These are phyloP conservation scores for Sanghuangporus weigelae DNA, from an alignment of 1,284 basidiomycete species.

Conservation along the genomic window DNA sequence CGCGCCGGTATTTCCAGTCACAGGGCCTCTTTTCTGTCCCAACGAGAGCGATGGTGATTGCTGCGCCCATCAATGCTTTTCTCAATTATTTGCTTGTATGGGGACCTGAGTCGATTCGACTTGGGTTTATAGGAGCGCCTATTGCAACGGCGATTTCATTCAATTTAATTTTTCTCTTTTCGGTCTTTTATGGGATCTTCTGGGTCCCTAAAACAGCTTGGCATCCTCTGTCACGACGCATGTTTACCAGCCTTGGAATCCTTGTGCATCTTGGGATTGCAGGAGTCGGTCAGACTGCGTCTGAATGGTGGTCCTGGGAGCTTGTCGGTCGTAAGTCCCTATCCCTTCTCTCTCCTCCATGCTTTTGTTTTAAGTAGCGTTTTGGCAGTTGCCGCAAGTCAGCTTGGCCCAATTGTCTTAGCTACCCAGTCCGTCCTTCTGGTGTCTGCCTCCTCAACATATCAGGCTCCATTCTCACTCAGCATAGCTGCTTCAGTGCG, in stretches of 20 bases:
- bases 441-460: constrained; percentile 71
- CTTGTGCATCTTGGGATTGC: constrained; percentile 73
- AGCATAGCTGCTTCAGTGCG: constrained; percentile 81
- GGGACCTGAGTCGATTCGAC: constrained; percentile 70
- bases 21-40: constrained; percentile 87
- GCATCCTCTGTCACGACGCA: constrained; percentile 68
- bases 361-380: constrained; percentile 34
- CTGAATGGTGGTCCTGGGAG: constrained; percentile 95
- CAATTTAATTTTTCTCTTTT: constrained; percentile 73
- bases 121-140: constrained; percentile 94
- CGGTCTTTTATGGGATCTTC: constrained; percentile 69
- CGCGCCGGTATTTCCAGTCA: constrained; percentile 82
- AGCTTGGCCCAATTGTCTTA: constrained; percentile 52
- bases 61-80: constrained; percentile 83
- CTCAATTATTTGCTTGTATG: constrained; percentile 87
- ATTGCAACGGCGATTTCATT: constrained; percentile 86
- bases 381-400: constrained; percentile 26
- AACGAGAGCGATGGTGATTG: constrained; percentile 77
- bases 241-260: constrained; percentile 69
- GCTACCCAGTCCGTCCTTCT: constrained; percentile 74
- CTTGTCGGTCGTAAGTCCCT: constrained; percentile 49
- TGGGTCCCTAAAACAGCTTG: constrained; percentile 79
- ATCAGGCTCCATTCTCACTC: constrained; percentile 81
- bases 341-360: constrained; percentile 27
- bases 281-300: constrained; percentile 63